Base-by-base conservation (phyloP, 2,329 filamentous ascomycete species). In the Uncinocarpus reesii region DNA sequence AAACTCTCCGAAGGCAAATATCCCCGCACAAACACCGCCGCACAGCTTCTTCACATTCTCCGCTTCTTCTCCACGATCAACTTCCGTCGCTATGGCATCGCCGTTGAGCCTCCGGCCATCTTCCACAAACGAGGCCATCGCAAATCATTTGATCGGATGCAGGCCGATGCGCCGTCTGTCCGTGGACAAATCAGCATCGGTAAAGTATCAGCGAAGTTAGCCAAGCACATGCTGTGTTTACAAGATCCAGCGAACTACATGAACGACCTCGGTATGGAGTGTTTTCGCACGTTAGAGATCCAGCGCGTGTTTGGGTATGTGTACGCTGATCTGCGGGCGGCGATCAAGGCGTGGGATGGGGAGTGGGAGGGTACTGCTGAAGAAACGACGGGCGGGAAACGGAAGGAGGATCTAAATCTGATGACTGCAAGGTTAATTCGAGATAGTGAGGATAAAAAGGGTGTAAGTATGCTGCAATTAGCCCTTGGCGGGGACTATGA, bases 241-340 rank as follows among this genome's bases (percentile, higher is more conserved):
- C 77, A 79, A 60, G 78, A 82, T 55, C 79, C 79, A 0, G 74
- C 75, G 6, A 71, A 80, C 56, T 67, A 70, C 16, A 67, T 68
- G 56, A 79, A 79, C 57, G 75, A 82, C 56, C 66, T 81, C 1
- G 78, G 78, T 28, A 62, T 64, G 36, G 69, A 69, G 46, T 68
- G 64, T 37, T 62, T 68, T 47, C 67, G 67, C 11, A 74, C 76
- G 52, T 69, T 69, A 50, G 71, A 79, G 49, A 56, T 80, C 13
- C 67, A 73, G 51, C 51, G 48, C 10, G 73, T 69, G 0, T 68
- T 77, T 37, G 53, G 56, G 4, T 40, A 48, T 32, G 59, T 63
- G 18, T 46, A 64, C 53, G 47, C 56, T 18, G 51, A 53, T 28
- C 52, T 70, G 21, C 50, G 51, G 29, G 35, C 28, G 3, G 52